Evolutionary conservation across 805 yeast genomes (phyloP).

Genomic region (Zygosaccharomyces rouxii): DNA sequence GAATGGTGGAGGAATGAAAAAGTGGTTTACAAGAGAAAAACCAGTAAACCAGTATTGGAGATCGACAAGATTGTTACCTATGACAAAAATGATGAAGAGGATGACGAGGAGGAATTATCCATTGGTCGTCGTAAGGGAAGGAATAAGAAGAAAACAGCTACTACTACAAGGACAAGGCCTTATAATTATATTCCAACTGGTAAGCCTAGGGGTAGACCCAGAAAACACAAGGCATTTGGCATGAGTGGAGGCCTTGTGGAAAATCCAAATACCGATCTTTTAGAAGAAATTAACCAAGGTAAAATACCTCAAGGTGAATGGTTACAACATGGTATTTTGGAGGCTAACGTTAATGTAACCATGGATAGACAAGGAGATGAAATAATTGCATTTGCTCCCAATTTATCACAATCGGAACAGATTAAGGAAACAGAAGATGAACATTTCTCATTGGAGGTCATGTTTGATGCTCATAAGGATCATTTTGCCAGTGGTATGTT

Average conservation of each 20-base stretch:
- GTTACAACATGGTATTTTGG: constrained; percentile 29
- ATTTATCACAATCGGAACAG: constrained; percentile 45
- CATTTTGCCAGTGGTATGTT: constrained; percentile 71
- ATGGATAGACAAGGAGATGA: constrained; percentile 23
- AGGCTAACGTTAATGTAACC: constrained; percentile 29
- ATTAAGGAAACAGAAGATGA: constrained; percentile 42
- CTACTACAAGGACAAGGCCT: constrained; percentile 17
- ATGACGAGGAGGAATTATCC: constrained; percentile 24
- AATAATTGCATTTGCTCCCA: constrained; percentile 60
- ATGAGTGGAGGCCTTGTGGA: neutral
- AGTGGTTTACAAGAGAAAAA: constrained; percentile 50
- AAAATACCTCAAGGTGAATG: constrained; percentile 24
- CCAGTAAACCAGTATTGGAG: constrained; percentile 46
- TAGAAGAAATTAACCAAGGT: constrained; percentile 25
- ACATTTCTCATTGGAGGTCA: constrained; percentile 55
- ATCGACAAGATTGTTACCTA: constrained; percentile 54
- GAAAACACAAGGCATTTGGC: constrained; percentile 15
- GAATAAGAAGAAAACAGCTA: constrained; percentile 7
- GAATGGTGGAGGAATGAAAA: constrained; percentile 84
- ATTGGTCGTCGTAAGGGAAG: constrained; percentile 9
- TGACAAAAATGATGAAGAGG: constrained; percentile 28
- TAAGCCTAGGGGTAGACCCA: constrained; percentile 31
- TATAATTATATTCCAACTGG: constrained; percentile 26
- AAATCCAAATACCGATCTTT: constrained; percentile 21
- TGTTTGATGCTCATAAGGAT: constrained; percentile 59